Evolutionary conservation across 768 basidiomycete genomes (phyloP), one percentile per base, ranked within the genome.

Genomic region (Pulveroboletus sp.): DNA sequence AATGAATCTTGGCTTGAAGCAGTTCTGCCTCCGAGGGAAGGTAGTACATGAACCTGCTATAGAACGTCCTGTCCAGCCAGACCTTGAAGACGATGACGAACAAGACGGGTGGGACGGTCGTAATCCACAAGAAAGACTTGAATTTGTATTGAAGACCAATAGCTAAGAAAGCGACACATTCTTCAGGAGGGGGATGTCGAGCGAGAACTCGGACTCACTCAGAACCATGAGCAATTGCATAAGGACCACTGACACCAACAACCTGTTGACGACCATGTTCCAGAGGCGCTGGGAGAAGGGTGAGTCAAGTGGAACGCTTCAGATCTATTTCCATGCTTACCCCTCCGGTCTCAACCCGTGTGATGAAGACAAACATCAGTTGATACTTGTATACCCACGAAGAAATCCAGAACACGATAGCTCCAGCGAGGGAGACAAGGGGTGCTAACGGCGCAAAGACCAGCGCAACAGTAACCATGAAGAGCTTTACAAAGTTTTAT

Each of bases 391-490:
- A 92, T 18, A 91, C 88, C 76, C 83, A 83, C 6, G 85, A 87
- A 54, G 81, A 81, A 61, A 86, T 72, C 89, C 93, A 97, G 67
- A 93, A 89, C 18, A 96, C 91, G 30, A 86, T 65, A 3, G 85
- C 84, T 11, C 84, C 91, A 15, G 88, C 89, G 26, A 93, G 75
- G 8, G 78, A 79, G 14, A 99, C 93, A 28, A 98, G 71, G 1
- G 96, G 96, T 0, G 95, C 94, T 6, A 99, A 73, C 13, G 95
- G 95, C 0, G 95, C 93, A 61, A 98, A 98, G 15, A 96, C 85
- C 43, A 99, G 70, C 0, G 84, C 94, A 41, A 99, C 91, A n/a
- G 89, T 79, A n/a, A 74, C 87, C 84, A 93, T 90, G 71, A 93
- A 92, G 36, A 92, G 71, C 83, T 86, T 57, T 28, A 18, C 40